phyloP scores from a whole-genome alignment of 2,329 filamentous ascomycete genomes.

The Phaeoacremonium minimum region DNA sequence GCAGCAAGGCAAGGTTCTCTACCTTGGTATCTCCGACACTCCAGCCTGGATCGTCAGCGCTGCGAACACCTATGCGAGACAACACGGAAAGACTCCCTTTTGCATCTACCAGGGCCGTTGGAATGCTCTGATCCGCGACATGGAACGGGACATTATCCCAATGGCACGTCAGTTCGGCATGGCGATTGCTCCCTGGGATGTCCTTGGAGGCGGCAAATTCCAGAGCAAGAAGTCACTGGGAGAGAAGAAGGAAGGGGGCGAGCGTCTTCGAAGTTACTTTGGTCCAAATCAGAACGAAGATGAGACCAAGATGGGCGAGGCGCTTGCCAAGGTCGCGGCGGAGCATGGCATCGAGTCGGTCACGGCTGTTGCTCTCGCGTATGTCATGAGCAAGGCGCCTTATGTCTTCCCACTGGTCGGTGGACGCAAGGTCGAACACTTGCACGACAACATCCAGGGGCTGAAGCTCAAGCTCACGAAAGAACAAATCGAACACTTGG shows the following conservation, averaged over 20 bases:
- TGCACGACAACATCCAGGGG: slow-evolving; percentile 51
- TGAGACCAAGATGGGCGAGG: too few species aligned
- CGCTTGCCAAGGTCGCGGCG: slow-evolving; percentile 55
- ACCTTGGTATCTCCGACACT: slow-evolving; percentile 22
- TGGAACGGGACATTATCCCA: slow-evolving; percentile 36
- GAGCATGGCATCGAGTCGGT: slow-evolving; percentile 51
- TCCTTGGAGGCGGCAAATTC: slow-evolving; percentile 48
- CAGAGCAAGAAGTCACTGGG: slow-evolving; percentile 28
- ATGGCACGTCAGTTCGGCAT: too few species aligned
- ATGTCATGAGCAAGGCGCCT: slow-evolving; percentile 44
- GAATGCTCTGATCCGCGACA: slow-evolving; percentile 19
- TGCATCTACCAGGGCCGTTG: slow-evolving; percentile 33
- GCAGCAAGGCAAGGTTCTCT: slow-evolving; percentile 25
- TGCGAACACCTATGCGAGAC: slow-evolving; percentile 19
- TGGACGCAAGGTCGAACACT: slow-evolving; percentile 45
- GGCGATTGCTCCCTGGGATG: slow-evolving; percentile 58
- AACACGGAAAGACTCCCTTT: slow-evolving; percentile 19
- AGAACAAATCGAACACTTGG: slow-evolving; percentile 50
- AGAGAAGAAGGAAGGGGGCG: too few species aligned
- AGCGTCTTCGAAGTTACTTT: too few species aligned
- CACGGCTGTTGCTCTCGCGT: slow-evolving; percentile 53
- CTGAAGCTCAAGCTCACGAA: slow-evolving; percentile 42
- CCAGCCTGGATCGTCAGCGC: slow-evolving; percentile 23
- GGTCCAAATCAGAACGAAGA: too few species aligned
- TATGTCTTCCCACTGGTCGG: slow-evolving; percentile 52